These are phyloP conservation scores for Rhizopus delemar DNA, from an alignment of 371 early-diverging fungal species.

Conservation along the genomic window DNA sequence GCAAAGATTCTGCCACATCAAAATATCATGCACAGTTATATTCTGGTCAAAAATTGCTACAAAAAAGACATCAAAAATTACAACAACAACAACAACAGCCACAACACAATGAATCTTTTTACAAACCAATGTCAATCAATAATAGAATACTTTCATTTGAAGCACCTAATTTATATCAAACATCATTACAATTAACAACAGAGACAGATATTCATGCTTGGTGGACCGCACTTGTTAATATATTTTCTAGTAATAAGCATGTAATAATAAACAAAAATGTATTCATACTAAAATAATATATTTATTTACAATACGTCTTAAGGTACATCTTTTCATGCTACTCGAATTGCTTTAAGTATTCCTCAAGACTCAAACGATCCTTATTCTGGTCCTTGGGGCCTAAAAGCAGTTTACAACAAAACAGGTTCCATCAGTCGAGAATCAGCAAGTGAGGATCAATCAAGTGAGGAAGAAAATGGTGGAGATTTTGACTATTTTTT, in stretches of 20 bases:
- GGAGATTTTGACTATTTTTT: constrained; percentile 34
- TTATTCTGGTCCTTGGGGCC: constrained; percentile 50
- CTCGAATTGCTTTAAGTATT: constrained; percentile 39
- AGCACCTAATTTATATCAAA: constrained; percentile 51
- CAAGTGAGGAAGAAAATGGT: constrained; percentile 13
- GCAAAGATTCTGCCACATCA: constrained; percentile 32
- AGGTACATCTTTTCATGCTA: constrained; percentile 47
- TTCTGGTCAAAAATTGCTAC: constrained; percentile 44
- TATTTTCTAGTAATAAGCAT: constrained; percentile 30
- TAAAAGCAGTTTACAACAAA: constrained; percentile 48
- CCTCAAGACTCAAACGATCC: constrained; percentile 56
- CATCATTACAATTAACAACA: constrained; percentile 42
- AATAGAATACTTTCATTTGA: constrained; percentile 38
- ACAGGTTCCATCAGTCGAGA: constrained; percentile 28
- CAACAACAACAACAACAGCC: constrained; percentile 22
- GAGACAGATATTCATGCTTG: constrained; percentile 49
- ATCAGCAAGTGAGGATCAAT: constrained; percentile 2
- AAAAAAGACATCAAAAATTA: constrained; percentile 35
- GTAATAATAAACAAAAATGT: not conserved
- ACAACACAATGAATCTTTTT: constrained; percentile 10
- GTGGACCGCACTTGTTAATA: constrained; percentile 47
- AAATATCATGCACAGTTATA: constrained; percentile 53
- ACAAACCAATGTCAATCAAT: constrained; percentile 23
- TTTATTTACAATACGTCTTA: not conserved
- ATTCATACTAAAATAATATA: not conserved